phyloP scores from a whole-genome alignment of 768 basidiomycete genomes.

The Collybia mongolica region DNA sequence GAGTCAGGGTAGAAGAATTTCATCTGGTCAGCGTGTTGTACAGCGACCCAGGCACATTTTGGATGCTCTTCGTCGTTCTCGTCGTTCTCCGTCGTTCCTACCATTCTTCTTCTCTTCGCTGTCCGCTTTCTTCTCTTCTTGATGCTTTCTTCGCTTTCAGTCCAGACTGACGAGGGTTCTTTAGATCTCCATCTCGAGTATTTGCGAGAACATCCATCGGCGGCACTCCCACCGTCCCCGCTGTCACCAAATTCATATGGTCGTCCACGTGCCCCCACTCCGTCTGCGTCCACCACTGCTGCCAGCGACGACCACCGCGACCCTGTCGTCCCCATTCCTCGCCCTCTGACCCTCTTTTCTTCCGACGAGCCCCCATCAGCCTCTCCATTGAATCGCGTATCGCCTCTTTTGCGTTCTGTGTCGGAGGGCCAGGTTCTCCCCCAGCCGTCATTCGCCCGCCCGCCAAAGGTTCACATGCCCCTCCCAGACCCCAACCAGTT shows the following conservation, averaged over 20 bases:
- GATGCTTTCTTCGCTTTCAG: conserved; percentile 15
- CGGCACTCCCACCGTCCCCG: conserved; percentile 29
- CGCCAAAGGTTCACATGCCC: conserved; percentile 36
- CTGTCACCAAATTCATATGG: conserved; percentile 27
- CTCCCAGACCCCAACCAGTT: conserved; percentile 67
- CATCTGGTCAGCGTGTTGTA: too few relatives aligned
- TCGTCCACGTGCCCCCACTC: conserved; percentile 40
- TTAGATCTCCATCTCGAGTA: conserved; percentile 24
- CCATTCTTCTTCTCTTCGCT: conserved; percentile 2
- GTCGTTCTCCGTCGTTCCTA: background rate
- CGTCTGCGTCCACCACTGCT: conserved; percentile 22
- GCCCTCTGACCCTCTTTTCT: conserved; percentile 7
- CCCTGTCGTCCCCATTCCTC: background rate
- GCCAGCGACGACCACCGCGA: conserved; percentile 5
- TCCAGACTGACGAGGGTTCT: conserved; percentile 11
- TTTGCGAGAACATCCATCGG: conserved; percentile 27
- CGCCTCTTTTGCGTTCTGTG: conserved; percentile 29
- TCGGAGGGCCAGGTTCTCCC: conserved; percentile 5
- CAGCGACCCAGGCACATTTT: conserved; percentile 1
- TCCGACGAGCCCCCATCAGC: conserved; percentile 30
- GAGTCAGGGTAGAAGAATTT: background rate
- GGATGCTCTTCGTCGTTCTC: background rate
- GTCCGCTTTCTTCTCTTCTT: conserved; percentile 11
- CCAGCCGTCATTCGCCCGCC: conserved; percentile 34
- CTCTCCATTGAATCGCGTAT: conserved; percentile 36